These are phyloP conservation scores for Aegilops tauschii DNA, from an alignment of 176 grass and related monocot genomes.

Conservation along the genomic window DNA sequence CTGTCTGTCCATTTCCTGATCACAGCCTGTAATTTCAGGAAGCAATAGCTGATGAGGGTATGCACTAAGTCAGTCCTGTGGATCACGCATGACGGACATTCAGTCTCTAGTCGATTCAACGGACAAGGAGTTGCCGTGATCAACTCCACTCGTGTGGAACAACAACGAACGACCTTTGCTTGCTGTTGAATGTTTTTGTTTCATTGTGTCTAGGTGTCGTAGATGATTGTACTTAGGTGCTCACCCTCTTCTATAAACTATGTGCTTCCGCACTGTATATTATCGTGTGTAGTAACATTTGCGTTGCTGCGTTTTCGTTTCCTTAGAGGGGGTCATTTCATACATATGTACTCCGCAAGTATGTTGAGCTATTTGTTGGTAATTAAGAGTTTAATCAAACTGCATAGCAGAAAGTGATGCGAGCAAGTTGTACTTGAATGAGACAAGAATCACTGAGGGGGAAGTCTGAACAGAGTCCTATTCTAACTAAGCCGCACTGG, in stretches of 20 bases:
- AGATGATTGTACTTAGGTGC: constrained; percentile 35
- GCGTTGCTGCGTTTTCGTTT: background rate
- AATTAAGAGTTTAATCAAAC: background rate
- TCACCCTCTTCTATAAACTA: background rate
- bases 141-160: background rate
- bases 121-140: background rate
- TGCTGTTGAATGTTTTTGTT: background rate
- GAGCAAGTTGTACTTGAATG: too few relatives aligned
- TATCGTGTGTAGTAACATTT: constrained; percentile 14
- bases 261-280: constrained; percentile 4
- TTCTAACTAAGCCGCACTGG: too few relatives aligned
- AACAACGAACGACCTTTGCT: background rate
- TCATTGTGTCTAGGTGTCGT: background rate
- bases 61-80: background rate
- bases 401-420: too few relatives aligned
- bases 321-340: background rate
- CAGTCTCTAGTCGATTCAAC: background rate
- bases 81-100: background rate
- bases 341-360: background rate
- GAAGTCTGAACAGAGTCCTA: too few relatives aligned
- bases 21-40: constrained; percentile 25
- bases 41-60: constrained; percentile 41
- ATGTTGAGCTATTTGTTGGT: background rate
- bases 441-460: too few relatives aligned
- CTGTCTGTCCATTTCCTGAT: background rate